Evolutionary conservation across 1,284 basidiomycete species (phyloP), one percentile per base, ranked within the genome.

Genomic region (Hymenochaete sp.): DNA sequence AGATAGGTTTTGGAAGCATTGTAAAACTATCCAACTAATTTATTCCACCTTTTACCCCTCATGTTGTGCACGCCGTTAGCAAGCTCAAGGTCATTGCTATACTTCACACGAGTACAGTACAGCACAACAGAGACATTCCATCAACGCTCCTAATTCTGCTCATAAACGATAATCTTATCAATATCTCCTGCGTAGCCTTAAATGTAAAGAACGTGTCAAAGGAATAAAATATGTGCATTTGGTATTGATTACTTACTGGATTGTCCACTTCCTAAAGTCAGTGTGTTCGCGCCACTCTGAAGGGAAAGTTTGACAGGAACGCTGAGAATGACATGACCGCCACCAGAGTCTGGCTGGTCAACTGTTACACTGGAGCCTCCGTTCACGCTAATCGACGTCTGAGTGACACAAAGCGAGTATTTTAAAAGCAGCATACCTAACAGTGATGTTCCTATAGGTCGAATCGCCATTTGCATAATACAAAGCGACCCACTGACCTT

Each of bases 391-490:
- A 16, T 6, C 21, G 14, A 5, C 13, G 21, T 19, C 5, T 35
- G 14, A 35, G 32, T 19, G 8, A 4, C 14, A 35, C 8, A 35
- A 16, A 35, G 14, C 14, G 4, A n/a, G 13, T 14, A 5, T 14
- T 31, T 16, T 31, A 31, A 10, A 33, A 47, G 3, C 29, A 25
- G 19, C 16, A 25, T 52, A 74, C 75, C 73, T 78, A 51, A 79
- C 65, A 3, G 76, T 80, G 2, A 71, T 73, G 55, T 70, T 78
- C 49, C 77, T 66, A 71, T 72, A 80, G 1, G 65, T 60, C 1
- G 71, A 72, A 53, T 79, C 77, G 27, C 57, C 75, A 53, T 78
- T 78, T 2, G 75, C 72, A 53, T 71, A 76, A 57, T 77, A 75
- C 21, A 78, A 56, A 4, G 74, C 62, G 18, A 80, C 68, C 77